These are phyloP conservation scores for Termitomyces sp. DNA, from an alignment of 768 basidiomycete species.

Conservation along the genomic window DNA sequence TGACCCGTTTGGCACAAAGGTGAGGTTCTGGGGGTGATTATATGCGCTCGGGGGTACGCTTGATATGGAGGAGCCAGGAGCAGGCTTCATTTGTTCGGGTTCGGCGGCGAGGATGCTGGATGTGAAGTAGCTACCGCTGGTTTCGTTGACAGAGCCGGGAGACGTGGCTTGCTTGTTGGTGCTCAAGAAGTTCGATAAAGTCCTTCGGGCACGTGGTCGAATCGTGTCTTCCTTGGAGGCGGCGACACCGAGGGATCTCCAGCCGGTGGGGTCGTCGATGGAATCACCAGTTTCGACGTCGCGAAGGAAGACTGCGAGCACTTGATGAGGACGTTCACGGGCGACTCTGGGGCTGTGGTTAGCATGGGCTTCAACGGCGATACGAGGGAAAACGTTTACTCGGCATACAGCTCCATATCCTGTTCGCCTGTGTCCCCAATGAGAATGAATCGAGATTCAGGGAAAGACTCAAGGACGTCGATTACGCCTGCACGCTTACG, in stretches of 20 bases:
- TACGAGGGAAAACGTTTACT: constrained; percentile 30
- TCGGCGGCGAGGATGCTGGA: constrained; percentile 18
- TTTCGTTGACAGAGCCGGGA: not conserved
- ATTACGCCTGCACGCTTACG: constrained; percentile 80
- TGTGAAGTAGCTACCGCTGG: constrained; percentile 17
- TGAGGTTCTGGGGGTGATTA: not conserved
- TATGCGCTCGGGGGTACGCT: not conserved
- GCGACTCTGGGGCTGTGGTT: constrained; percentile 44
- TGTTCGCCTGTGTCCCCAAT: constrained; percentile 95
- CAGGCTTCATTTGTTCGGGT: constrained; percentile 16
- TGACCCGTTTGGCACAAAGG: not conserved
- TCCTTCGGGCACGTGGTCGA: constrained; percentile 10
- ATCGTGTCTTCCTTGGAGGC: constrained; percentile 15
- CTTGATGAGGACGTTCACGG: constrained; percentile 58
- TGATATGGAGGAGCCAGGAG: not conserved
- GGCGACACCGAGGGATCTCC: constrained; percentile 28
- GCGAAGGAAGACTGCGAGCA: constrained; percentile 81
- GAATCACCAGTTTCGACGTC: constrained; percentile 52
- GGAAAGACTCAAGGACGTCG: constrained; percentile 76
- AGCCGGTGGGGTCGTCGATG: constrained; percentile 66
- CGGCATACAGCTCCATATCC: constrained; percentile 87
- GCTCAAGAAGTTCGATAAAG: constrained; percentile 7
- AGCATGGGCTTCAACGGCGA: not conserved
- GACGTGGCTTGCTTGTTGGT: not conserved
- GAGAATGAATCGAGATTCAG: constrained; percentile 72